A percentile compares a stretch with the other conserved stretches of the same genome.
These are phyloP conservation scores for Pseudocercospora crystallina DNA, from an alignment of 2,329 filamentous ascomycete genomes.

Conservation along the genomic window DNA sequence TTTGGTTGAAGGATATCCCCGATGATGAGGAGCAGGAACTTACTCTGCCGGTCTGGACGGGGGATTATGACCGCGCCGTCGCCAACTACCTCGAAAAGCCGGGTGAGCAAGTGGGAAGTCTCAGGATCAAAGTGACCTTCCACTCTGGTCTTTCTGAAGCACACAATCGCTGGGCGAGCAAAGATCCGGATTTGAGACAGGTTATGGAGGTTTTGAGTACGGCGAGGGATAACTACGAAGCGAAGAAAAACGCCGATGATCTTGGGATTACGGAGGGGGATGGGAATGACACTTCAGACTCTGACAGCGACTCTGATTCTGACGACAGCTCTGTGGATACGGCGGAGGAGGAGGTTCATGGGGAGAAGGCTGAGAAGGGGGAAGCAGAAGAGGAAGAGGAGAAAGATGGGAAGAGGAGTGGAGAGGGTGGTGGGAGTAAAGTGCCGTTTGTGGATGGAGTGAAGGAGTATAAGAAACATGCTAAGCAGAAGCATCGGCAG, in stretches of 20 bases:
- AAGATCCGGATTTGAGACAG: slow-evolving; percentile 55
- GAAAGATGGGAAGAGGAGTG: slow-evolving; percentile 14
- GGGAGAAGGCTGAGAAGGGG: too few species aligned
- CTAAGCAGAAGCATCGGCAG: slow-evolving; percentile 61
- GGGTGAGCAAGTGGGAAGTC: slow-evolving; percentile 58
- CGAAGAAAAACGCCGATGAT: slow-evolving; percentile 32
- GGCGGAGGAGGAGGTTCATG: not conserved
- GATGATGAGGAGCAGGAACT: slow-evolving; percentile 65
- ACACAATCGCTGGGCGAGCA: slow-evolving; percentile 57
- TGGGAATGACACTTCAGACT: slow-evolving; percentile 13
- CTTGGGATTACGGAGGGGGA: slow-evolving; percentile 16
- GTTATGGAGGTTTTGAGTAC: slow-evolving; percentile 66
- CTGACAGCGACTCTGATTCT: slow-evolving; percentile 17
- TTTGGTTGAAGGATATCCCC: slow-evolving; percentile 68
- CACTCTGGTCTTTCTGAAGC: slow-evolving; percentile 62
- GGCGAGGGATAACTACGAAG: slow-evolving; percentile 57
- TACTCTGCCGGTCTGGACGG: slow-evolving; percentile 65
- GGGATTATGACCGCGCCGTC: slow-evolving; percentile 59
- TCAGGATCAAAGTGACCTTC: slow-evolving; percentile 60
- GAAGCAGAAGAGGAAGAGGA: not conserved
- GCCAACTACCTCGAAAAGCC: slow-evolving; percentile 51
- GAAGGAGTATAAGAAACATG: slow-evolving; percentile 61
- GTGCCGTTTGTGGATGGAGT: slow-evolving; percentile 50
- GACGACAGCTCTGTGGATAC: slow-evolving; percentile 5
- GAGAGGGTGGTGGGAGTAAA: slow-evolving; percentile 37